Percentiles rank a stretch among this genome's conserved stretches.
Conservation (phyloP, 257 asterid species). For the Rauvolfia tetraphylla region DNA sequence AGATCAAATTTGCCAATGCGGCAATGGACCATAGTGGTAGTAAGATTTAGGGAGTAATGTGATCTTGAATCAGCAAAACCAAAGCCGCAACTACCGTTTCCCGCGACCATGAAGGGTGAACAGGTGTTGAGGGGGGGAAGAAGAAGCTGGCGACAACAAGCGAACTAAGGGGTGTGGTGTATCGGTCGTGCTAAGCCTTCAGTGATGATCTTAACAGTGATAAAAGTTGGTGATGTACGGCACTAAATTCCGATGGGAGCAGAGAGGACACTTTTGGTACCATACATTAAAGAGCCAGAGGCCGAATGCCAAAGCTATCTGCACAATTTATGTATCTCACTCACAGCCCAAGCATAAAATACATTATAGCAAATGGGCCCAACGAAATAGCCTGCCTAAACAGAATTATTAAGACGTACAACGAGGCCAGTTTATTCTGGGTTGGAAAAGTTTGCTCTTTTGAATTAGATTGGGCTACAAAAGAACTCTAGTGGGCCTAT, state of each 20-base stretch:
- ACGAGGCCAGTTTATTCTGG: conserved; percentile 1
- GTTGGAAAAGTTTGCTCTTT: not conserved
- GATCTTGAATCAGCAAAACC: not conserved
- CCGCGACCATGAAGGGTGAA: not conserved
- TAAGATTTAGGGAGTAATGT: not conserved
- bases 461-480: not conserved
- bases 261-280: not conserved
- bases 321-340: no score
- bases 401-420: not conserved
- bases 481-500: not conserved
- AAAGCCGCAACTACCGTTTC: not conserved
- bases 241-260: not conserved
- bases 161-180: not conserved
- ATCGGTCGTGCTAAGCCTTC: not conserved
- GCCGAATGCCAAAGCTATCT: not conserved
- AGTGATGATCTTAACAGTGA: not conserved
- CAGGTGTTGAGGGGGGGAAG: not conserved
- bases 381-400: not conserved
- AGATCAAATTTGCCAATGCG: not conserved
- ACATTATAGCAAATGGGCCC: not conserved
- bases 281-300: not conserved
- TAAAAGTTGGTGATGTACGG: not conserved
- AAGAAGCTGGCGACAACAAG: not conserved
- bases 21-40: not conserved
- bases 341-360: not conserved